Conservation (phyloP, 2,329 filamentous ascomycete species). For the Akanthomyces dipterigenus region DNA sequence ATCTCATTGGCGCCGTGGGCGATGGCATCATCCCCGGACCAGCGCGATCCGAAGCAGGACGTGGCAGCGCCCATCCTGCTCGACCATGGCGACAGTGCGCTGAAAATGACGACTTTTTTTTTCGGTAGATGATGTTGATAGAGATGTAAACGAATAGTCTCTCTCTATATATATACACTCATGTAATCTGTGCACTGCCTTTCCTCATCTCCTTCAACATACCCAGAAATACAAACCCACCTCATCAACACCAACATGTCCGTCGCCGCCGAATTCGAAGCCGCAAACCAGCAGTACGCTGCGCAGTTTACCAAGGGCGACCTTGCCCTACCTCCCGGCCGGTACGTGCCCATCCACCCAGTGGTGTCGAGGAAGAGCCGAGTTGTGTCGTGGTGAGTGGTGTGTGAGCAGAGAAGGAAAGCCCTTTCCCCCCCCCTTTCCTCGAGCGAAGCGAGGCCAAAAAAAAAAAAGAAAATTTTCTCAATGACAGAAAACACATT, state of each 20-base stretch:
- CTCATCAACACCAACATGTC: slow-evolving; percentile 4
- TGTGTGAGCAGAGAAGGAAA: not conserved
- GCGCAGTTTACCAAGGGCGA: slow-evolving; percentile 61
- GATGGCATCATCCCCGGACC: no score
- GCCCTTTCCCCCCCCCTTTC: not conserved
- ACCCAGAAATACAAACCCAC: not conserved
- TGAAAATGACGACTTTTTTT: not conserved
- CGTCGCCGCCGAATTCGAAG: slow-evolving; percentile 21
- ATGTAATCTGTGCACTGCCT: no score
- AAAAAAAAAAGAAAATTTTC: not conserved
- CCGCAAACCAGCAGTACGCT: slow-evolving; percentile 45
- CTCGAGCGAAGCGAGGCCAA: not conserved
- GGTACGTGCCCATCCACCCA: slow-evolving; percentile 32
- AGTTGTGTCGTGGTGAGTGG: not conserved
- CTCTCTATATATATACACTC: not conserved
- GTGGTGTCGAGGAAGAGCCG: not conserved
- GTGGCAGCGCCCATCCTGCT: not conserved
- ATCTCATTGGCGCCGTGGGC: no score
- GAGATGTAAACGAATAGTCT: no score
- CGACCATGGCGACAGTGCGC: not conserved
- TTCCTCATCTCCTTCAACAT: no score
- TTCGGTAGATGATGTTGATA: not conserved
- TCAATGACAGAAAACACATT: not conserved
- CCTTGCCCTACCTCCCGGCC: slow-evolving; percentile 55
- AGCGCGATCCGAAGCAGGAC: not conserved